A percentile compares a stretch with the other conserved stretches of the same genome.
phyloP scores from a whole-genome alignment of 306 rosid species.

The Urtica urens region DNA sequence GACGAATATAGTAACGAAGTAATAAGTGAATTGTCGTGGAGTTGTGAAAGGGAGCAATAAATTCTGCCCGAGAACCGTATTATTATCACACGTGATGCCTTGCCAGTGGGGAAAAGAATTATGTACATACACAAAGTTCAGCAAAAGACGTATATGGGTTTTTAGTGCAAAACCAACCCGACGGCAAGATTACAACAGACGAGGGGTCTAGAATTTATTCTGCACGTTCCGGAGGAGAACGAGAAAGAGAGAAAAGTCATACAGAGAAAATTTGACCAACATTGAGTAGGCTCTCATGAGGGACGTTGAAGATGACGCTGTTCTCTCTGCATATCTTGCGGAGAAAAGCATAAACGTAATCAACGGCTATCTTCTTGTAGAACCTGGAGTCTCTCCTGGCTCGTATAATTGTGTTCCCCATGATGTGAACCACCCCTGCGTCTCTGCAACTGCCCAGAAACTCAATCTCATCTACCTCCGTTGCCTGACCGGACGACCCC shows the following conservation, averaged over 20 bases:
- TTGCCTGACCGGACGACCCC: conserved; percentile 21
- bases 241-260: conserved; percentile 18
- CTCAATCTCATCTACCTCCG: conserved; percentile 60
- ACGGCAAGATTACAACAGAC: no score
- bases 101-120: no score
- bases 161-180: no score
- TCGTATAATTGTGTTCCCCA: conserved; percentile 70
- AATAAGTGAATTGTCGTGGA: no score
- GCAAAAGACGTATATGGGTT: no score
- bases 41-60: no score
- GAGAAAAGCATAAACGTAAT: conserved; percentile 86
- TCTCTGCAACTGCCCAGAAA: conserved; percentile 63
- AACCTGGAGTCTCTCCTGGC: conserved; percentile 71
- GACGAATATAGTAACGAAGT: no score
- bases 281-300: conserved; percentile 90
- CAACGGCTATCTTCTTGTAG: conserved; percentile 65
- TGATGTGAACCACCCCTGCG: conserved; percentile 90
- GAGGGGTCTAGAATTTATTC: no score
- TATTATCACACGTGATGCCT: no score
- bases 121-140: no score
- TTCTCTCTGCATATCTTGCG: conserved; percentile 87
- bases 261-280: conserved; percentile 90
- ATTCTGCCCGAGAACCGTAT: no score
- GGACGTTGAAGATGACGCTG: conserved; percentile 84
- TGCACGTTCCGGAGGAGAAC: no score